Conservation (phyloP, 148 eudicot genomes). For the Euryodendron excelsum region DNA sequence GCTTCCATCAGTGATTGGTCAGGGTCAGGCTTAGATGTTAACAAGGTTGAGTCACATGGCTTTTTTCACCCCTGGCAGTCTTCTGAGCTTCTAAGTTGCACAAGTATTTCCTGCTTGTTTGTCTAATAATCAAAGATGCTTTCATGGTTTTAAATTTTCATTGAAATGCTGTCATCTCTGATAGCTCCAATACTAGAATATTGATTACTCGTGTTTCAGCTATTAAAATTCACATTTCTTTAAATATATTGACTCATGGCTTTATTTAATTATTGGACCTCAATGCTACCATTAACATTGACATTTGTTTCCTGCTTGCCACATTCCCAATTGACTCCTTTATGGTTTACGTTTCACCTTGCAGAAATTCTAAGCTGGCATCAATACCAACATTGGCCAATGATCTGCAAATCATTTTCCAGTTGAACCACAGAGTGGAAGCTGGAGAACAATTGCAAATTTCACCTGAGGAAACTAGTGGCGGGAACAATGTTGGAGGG, state of each 20-base stretch:
- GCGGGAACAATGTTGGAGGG: neutral
- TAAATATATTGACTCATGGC: neutral
- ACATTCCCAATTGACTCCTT: neutral
- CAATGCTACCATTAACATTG: neutral
- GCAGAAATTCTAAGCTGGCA: constrained; percentile 21
- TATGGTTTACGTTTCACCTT: neutral
- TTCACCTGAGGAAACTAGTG: neutral
- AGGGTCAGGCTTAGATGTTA: neutral
- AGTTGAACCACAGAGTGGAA: neutral
- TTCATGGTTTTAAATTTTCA: neutral
- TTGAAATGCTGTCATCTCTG: neutral
- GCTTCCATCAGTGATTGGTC: neutral
- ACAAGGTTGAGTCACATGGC: neutral
- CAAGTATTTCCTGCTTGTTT: neutral
- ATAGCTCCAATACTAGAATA: neutral
- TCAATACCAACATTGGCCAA: constrained; percentile 24
- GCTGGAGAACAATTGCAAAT: neutral
- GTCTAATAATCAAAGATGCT: neutral
- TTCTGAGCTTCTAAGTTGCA: neutral
- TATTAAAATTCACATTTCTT: neutral
- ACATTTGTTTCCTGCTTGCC: neutral
- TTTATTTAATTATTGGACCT: neutral
- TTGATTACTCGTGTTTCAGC: neutral
- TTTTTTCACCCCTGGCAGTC: neutral
- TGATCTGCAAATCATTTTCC: constrained; percentile 22